Evolutionary conservation across 768 basidiomycete species (phyloP), one percentile per base, ranked within the genome.

Genomic region (Collybia mongolica): DNA sequence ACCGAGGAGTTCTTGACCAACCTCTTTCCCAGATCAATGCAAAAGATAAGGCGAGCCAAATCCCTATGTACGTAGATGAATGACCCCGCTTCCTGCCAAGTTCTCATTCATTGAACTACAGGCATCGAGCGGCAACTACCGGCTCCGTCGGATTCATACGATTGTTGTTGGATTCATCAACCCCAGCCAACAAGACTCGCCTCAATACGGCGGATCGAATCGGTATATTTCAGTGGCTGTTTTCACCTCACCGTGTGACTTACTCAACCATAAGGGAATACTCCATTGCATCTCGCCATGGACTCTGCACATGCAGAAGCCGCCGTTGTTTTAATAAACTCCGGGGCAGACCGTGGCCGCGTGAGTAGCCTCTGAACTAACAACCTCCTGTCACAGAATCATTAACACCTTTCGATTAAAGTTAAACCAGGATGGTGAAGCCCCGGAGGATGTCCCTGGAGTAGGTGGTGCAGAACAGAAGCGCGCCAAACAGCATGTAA

Each of bases 241-340:
- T 44, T 35, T 47, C 43, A n/a, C n/a, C 28, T 49, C 52, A 36
- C 36, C 39, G 24, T 48, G 46, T 32, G 20, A 23, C 49, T 57
- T 44, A 49, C 41, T 23, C 14, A 47, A 26, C 43, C 23, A 32
- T 46, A 61, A 90, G 95, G 96, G 44, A 97, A 98, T 63, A 98
- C 97, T 1, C 93, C 97, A 2, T 72, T 99, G 32, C 97, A 99
- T 75, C 82, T 99, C 26, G 95, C 96, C 15, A 89, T 99, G 87
- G 96, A 99, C 60, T 93, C 90, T 47, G 96, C 87, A 15, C 90
- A 98, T 63, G 96, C 91, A 12, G 86, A 93, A 63, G 89, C 85
- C 14, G 96, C 96, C 8, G 89, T 93, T 2, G 66, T 89, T 44
- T 77, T 99, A 44, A 96, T 99, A 52, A 92, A 96, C 64, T 95